Evolutionary conservation across 192 early-diverging fungal species (phyloP).

Genomic region (Anaeromyces robustus): DNA sequence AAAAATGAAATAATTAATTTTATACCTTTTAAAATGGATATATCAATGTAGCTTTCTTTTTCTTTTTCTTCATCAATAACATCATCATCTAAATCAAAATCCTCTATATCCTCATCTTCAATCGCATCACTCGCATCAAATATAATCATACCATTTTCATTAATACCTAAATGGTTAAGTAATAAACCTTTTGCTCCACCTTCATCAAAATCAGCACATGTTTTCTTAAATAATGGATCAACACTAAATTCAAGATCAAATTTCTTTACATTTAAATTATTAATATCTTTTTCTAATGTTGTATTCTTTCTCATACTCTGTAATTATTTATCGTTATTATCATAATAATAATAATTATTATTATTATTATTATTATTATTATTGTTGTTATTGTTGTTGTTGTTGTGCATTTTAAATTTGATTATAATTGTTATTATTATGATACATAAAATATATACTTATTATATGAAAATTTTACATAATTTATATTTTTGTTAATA

Average conservation of each 20-base stretch:
- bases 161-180: slow-evolving; percentile 71
- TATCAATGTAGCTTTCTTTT: slow-evolving; percentile 13
- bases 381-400: no score
- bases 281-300: slow-evolving; percentile 73
- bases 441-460: no score
- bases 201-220: slow-evolving; percentile 96
- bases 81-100: slow-evolving; percentile 11
- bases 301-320: slow-evolving; percentile 28
- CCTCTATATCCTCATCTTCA: slow-evolving; percentile 25
- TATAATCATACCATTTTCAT: slow-evolving; percentile 70
- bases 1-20: not conserved
- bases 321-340: not conserved
- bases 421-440: no score
- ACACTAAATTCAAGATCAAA: slow-evolving; percentile 83
- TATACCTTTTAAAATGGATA: slow-evolving; percentile 21
- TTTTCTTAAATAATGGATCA: slow-evolving; percentile 94
- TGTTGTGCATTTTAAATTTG: no score
- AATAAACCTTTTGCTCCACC: slow-evolving; percentile 84
- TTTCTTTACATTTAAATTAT: slow-evolving; percentile 61
- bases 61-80: slow-evolving; percentile 6
- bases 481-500: no score
- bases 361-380: no score
- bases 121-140: slow-evolving; percentile 84
- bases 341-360: no score
- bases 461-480: no score